Percentiles rank a stretch among this genome's conserved stretches.
Conservation (phyloP, 495 filamentous ascomycete species). For the Extremus antarcticus region DNA sequence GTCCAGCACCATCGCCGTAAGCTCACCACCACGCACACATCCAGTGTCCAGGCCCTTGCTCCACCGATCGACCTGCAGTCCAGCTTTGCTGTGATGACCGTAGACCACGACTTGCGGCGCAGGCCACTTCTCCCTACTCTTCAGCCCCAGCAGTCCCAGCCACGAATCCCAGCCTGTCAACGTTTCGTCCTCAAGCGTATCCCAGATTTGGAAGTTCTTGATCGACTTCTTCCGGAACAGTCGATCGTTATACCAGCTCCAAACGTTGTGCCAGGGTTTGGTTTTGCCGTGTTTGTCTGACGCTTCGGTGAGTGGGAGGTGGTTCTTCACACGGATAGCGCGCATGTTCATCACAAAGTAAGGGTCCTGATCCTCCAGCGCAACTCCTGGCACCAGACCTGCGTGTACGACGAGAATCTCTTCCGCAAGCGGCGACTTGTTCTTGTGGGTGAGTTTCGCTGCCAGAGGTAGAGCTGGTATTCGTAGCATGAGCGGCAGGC, state of each 20-base stretch:
- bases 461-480: constrained; percentile 16
- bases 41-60: constrained; percentile 77
- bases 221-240: constrained; percentile 3
- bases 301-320: constrained; percentile 18
- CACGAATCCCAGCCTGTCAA: neutral
- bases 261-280: constrained; percentile 13
- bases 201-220: constrained; percentile 2
- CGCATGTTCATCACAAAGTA: constrained; percentile 86
- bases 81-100: constrained; percentile 70
- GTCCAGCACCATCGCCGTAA: constrained; percentile 70
- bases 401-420: constrained; percentile 66
- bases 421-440: neutral
- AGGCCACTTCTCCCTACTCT: constrained; percentile 22
- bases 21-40: constrained; percentile 59
- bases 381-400: constrained; percentile 64
- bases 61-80: constrained; percentile 56
- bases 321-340: constrained; percentile 53
- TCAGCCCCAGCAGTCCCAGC: neutral
- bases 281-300: constrained; percentile 7
- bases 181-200: constrained; percentile 25
- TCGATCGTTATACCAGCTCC: constrained; percentile 17
- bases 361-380: constrained; percentile 64
- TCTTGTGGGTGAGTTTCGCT: neutral
- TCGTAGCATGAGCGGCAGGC: constrained; percentile 20
- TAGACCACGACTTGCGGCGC: constrained; percentile 53